Evolutionary conservation across 306 rosid species (phyloP), one percentile per base, ranked within the genome.

Genomic region (Trifolium subterraneum): DNA sequence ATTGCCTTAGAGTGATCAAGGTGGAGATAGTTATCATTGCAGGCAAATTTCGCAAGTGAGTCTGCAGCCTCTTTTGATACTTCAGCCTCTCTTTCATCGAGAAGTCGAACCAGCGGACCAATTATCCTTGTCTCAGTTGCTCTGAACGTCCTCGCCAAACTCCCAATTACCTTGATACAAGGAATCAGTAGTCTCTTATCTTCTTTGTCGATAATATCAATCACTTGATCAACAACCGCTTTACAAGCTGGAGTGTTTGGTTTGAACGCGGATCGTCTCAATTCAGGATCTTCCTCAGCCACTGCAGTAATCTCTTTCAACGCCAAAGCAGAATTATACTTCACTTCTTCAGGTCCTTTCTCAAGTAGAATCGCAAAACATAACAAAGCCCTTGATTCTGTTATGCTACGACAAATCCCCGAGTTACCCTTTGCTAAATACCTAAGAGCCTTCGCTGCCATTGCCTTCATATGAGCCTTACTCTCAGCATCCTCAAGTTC

Each of bases 201-300:
- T 36, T 80, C 98, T 65, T 75, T 84, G 64, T 88, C 95, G 2
- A 88, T 86, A 78, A 90, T 87, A 67, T 75, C 84, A 2, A 92
- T 80, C 62, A 94, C 81, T 27, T 94, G 97, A 75, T 92, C 97
- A 44, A 94, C 91, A 10, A 90, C 95, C 0, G 97, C 97, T 73
- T 90, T 94, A 85, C 97, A 92, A 52, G 99, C 97, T 0, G 97
- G 96, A 1, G 99, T 86, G 75, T 84, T 94, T 0, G 99, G 99
- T 85, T 94, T 94, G 81, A 94, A 94, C 0, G 99, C 97, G 0
- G 95, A 88, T 64, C 88, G 79, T 83, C 99, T 88, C 78, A 94
- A 77, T 2, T 94, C 97, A 1, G 97, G 68, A 70, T 94, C 95
- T 72, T 75, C 78, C 93, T 92, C 99, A 1, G 99, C 99, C 70